A percentile compares a stretch with the other conserved stretches of the same genome.
Evolutionary conservation across 768 basidiomycete species (phyloP).

Genomic region (Agaricus sinodeliciosus): DNA sequence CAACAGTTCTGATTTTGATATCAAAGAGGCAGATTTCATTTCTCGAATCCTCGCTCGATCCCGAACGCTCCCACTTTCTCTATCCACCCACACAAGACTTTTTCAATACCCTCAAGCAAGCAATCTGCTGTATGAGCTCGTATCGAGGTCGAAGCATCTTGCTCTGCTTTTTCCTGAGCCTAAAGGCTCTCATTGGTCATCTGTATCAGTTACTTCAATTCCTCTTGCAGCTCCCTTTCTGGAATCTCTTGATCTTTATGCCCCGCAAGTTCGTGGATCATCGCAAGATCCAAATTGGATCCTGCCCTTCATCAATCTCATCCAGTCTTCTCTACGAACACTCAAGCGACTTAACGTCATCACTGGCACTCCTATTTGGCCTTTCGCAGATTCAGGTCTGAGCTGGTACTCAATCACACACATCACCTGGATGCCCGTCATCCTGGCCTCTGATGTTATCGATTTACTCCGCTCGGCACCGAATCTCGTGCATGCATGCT

Average conservation of each 20-base stretch:
- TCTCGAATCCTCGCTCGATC: neutral
- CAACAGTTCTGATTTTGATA: neutral
- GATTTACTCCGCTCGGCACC: constrained; percentile 6
- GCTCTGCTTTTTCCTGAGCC: constrained; percentile 3
- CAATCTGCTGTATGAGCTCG: neutral
- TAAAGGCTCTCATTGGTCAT: neutral
- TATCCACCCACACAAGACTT: constrained; percentile 3
- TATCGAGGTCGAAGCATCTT: neutral
- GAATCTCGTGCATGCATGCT: constrained; percentile 7
- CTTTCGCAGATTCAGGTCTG: neutral
- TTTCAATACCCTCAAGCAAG: neutral
- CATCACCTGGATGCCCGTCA: constrained; percentile 6
- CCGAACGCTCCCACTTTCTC: constrained; percentile 1
- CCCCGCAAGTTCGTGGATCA: neutral
- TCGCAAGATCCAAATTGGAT: neutral
- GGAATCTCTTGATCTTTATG: constrained; percentile 5
- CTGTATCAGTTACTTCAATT: neutral
- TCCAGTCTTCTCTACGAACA: neutral
- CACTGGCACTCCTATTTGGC: constrained; percentile 1
- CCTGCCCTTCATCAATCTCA: constrained; percentile 1
- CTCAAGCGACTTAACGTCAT: constrained; percentile 1
- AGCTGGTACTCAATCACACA: constrained; percentile 8
- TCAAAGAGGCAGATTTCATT: neutral
- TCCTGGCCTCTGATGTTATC: neutral
- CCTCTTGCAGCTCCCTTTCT: constrained; percentile 2